Evolutionary conservation across 768 basidiomycete genomes (phyloP), one percentile per base, ranked within the genome.

Genomic region (Coprinopsis sp.): DNA sequence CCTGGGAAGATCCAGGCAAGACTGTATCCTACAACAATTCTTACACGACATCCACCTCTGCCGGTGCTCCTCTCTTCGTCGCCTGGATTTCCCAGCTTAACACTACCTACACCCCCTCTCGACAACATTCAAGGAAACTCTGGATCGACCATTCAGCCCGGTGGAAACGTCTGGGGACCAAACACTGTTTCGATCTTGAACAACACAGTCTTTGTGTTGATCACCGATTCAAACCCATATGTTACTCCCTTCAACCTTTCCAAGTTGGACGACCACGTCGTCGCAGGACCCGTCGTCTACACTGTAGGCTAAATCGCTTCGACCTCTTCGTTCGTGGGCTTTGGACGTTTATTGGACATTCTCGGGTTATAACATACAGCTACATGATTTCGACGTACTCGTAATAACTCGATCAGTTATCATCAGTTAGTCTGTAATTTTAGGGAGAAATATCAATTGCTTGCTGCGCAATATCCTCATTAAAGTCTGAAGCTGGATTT

Each of bases 1-100:
- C 59, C 2, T 84, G 80, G 79, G 79, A 82, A 23, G 44, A 60
- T 7, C 78, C 82, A 0, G 80, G 78, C n/a, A 65, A 73, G 62
- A 62, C 61, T 5, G 69, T 74, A 1, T 70, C 75, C 1, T 78
- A 74, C 51, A 72, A 83, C 58, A 61, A 63, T 37, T 60, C 62
- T 18, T 83, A 78, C 63, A 72, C 57, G 47, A 84, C 82, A 1
- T 68, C 64, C 25, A 72, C 73, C 13, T 60, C 68, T 16, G 71
- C 76, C 5, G 70, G 72, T 4, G 48, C 54, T 12, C 63, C 76
- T 18, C 50, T 75, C 71, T 81, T 65, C 49, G 74, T 71, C 6
- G 76, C 76, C 2, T 83, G 79, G 75, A 73, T 82, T 44, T 73
- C 69, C 18, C 79, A 83, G 58, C 62, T 82, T 43, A 84, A 82